Evolutionary conservation across 768 basidiomycete species (phyloP).

Genomic region (Ramaria sp.): DNA sequence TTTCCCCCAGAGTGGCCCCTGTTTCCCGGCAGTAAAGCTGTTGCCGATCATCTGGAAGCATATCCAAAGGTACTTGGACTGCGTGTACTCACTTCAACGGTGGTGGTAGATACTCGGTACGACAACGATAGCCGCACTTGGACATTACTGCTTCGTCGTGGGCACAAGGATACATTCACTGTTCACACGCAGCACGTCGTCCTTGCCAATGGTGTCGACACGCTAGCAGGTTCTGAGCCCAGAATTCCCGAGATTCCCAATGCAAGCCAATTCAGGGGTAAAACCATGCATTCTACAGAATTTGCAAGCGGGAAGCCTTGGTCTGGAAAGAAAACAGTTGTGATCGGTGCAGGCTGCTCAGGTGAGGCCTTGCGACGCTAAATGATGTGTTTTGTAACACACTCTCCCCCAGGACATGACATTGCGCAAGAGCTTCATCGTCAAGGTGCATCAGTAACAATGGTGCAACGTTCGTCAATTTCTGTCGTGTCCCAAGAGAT

Average conservation of each 20-base stretch:
- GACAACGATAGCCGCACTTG: background rate
- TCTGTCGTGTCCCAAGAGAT: background rate
- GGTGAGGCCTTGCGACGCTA: background rate
- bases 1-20: background rate
- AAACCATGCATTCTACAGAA: background rate
- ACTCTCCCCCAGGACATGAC: conserved; percentile 20
- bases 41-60: conserved; percentile 34
- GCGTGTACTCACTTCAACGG: conserved; percentile 28
- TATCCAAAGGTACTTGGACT: conserved; percentile 31
- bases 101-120: background rate
- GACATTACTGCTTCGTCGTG: background rate
- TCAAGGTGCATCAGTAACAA: conserved; percentile 25
- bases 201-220: background rate
- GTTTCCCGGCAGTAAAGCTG: background rate
- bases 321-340: background rate
- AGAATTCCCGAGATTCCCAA: background rate
- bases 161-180: background rate
- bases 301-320: background rate
- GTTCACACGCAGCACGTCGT: background rate
- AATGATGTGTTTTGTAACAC: no score
- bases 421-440: conserved; percentile 24
- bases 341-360: background rate
- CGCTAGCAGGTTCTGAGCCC: background rate
- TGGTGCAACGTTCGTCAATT: conserved; percentile 32
- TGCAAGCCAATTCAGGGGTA: background rate